Base-by-base conservation (phyloP, 345 rosid species). In the Pseudoturritis turrita region DNA sequence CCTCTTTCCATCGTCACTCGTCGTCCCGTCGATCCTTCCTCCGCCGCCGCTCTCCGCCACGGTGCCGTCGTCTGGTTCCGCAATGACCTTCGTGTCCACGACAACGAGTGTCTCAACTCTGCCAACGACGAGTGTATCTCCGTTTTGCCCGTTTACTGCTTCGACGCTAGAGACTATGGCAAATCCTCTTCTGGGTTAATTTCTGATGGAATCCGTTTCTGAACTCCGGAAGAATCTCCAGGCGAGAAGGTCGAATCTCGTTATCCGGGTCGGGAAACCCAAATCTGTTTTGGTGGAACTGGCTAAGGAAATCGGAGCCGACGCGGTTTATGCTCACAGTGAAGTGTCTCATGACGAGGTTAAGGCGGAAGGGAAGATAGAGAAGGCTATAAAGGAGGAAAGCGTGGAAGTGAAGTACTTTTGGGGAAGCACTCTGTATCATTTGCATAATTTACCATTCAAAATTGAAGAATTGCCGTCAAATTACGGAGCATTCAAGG, bases 371-470 rank as follows among this genome's bases (percentile, higher is more conserved):
- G 91, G 83, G 77, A 86, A 83, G 87, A 87, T 96, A 64, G 96
- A 90, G 66, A 74, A 75, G 0, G 95, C 88, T 0, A 82, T 96
- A 92, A 90, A 92, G 77, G 99, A 90, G 43, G 98, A 92, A 72
- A 95, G 96, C 2, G 74, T 90, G 45, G 95, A 96, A 74, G 83
- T 96, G 5, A 96, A 90, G 75, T 87, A 84, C 83, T 88, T 88
- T 52, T 96, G 99, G 99, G 99, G 99, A 31, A 89, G 97, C 77
- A 96, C 99, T 45, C 65, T 96, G 74, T 89, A 88, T 66, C 99
- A 96, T 62, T 63, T 84, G 55, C 97, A 96, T 74, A 98, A 96
- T 83, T 83, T 96, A 75, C 98, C 98, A 0, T 96, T 92, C 73
- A 85, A 86, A 79, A 74, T 87, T 74, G 89, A 90, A 65, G 98